These are phyloP conservation scores for Populus tremula DNA, from an alignment of 345 rosid species.

Conservation along the genomic window DNA sequence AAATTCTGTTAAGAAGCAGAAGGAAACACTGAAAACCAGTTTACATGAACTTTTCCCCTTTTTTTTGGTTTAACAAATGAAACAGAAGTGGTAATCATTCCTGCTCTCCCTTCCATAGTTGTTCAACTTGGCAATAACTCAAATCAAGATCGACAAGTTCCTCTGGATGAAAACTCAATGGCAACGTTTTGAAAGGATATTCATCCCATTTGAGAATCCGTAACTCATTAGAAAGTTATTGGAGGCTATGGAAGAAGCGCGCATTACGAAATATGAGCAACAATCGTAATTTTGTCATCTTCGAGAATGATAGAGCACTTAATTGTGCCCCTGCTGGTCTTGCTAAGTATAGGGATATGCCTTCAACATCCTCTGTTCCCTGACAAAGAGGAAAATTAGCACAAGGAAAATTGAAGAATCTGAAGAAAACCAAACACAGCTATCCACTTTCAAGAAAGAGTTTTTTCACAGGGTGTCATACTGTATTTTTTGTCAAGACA, in stretches of 20 bases:
- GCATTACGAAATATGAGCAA: constrained; percentile 24
- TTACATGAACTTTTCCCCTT: neutral
- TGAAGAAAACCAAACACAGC: neutral
- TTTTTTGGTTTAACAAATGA: no score
- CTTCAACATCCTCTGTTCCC: constrained; percentile 38
- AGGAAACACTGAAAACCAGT: neutral
- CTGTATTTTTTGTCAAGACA: constrained; percentile 23
- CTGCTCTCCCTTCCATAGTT: constrained; percentile 7
- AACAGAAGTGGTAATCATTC: neutral
- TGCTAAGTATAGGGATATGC: constrained; percentile 17
- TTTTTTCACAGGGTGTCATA: constrained; percentile 1
- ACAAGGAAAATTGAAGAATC: neutral
- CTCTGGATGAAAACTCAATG: constrained; percentile 6
- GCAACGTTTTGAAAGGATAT: constrained; percentile 19
- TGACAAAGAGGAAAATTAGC: neutral
- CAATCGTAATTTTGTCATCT: constrained; percentile 32
- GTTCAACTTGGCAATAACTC: constrained; percentile 6
- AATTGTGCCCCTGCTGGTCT: constrained; percentile 16
- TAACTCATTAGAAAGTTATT: neutral
- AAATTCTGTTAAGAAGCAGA: neutral
- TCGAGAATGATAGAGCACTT: constrained; percentile 23
- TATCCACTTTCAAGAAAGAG: neutral
- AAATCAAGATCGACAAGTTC: constrained; percentile 11
- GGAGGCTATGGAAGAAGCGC: neutral
- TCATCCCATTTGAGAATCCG: constrained; percentile 15